Evolutionary conservation across 1,139 yeast genomes (phyloP), one percentile per base, ranked within the genome.

Genomic region (Yamadazyma siamensis): DNA sequence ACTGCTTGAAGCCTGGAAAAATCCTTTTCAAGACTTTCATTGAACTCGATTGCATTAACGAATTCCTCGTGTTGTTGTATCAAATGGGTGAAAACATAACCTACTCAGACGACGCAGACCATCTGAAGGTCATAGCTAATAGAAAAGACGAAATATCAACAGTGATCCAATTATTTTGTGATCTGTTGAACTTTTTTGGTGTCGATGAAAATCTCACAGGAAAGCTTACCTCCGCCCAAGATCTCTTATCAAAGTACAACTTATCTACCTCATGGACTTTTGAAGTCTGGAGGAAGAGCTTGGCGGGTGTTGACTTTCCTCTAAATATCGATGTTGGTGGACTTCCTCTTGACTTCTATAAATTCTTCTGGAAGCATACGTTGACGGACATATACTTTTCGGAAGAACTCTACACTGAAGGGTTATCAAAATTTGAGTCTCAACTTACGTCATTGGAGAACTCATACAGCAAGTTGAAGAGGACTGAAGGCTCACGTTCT

Each of bases 351-450:
- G 62, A 0, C 59, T 86, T 23, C 84, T 70, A 47, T 59, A 65
- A 2, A 61, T 72, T 0, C n/a, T 89, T 88, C 47, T 89, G 96
- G 96, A 75, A 68, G 40, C 61, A 83, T 16, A 68, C 82, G 0
- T 59, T 87, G n/a, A 79, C 82, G 47, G 96, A 89, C 45, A 73
- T 89, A 18, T 72, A 75, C 36, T 82, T 60, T 47, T 71, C 78
- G 1, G 59, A 61, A 11, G 49, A 51, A 1, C 53, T 75, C 4
- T 88, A 89, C 50, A 8, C 20, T 18, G 10, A 7, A 8, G 9
- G 10, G 10, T 18, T 18, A 10, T 8, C 7, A 18, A 18, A 18
- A 18, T 25, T 27, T 7, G 18, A 25, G 4, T 25, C 13, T 4
- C 14, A 29, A 10, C 7, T 35, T 5, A 28, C 33, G 7, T 8